Percentiles rank a stretch among this genome's conserved stretches.
These are phyloP conservation scores for Buxus sempervirens DNA, from an alignment of 164 flowering plant species.

Conservation along the genomic window DNA sequence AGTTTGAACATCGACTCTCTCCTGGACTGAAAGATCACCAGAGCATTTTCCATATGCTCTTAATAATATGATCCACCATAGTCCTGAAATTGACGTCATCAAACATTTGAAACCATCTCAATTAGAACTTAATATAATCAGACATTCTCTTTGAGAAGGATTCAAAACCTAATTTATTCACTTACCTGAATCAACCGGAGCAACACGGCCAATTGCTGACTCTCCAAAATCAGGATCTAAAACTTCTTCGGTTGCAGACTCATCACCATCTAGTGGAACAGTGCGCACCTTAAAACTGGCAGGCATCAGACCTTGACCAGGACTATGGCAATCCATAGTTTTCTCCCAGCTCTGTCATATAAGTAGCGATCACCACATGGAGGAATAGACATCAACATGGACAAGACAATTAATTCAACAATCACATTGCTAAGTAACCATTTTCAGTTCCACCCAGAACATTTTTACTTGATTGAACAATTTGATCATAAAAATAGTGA, in stretches of 20 bases:
- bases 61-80: conserved; percentile 83
- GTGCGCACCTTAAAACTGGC: conserved; percentile 84
- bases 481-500: no score
- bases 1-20: conserved; percentile 78
- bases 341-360: conserved; percentile 78
- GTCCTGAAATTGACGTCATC: conserved; percentile 35
- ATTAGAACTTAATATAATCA: no score
- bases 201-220: conserved; percentile 89
- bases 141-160: not conserved
- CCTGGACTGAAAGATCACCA: conserved; percentile 68
- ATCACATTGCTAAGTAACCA: not conserved
- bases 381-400: conserved; percentile 30
- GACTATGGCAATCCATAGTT: conserved; percentile 83
- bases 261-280: conserved; percentile 76
- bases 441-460: no score
- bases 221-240: conserved; percentile 90
- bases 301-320: conserved; percentile 93
- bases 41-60: conserved; percentile 80
- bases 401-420: no score
- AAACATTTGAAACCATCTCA: not conserved
- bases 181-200: conserved; percentile 84
- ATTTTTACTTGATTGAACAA: no score
- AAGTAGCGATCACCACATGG: not conserved
- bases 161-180: not conserved
- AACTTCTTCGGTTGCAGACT: conserved; percentile 62